Percentiles rank a stretch among this genome's conserved stretches.
Evolutionary conservation across 257 asterid genomes (phyloP).

Genomic region (Solanum tarijense): DNA sequence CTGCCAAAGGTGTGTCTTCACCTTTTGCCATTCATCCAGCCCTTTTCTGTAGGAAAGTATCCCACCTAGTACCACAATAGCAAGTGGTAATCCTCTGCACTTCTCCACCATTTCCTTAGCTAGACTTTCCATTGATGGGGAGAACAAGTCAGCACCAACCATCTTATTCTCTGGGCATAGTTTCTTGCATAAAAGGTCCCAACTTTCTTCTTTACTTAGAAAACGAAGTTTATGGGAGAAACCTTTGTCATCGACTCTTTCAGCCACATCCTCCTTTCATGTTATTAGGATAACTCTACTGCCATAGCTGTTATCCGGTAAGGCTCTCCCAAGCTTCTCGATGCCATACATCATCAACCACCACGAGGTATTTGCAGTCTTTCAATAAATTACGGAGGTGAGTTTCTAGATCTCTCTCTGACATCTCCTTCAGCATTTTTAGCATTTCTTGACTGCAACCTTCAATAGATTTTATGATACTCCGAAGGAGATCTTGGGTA

Average conservation of each 20-base stretch:
- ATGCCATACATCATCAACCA: too few species aligned
- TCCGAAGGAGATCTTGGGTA: too few species aligned
- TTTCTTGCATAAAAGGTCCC: constrained; percentile 2
- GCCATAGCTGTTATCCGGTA: too few species aligned
- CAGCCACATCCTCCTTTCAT: too few species aligned
- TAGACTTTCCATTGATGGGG: background rate
- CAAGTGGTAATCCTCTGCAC: constrained; percentile 5
- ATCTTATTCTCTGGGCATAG: background rate
- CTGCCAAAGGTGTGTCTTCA: background rate
- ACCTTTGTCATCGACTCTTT: background rate
- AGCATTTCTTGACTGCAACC: too few species aligned
- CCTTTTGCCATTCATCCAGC: background rate
- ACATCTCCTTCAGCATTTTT: too few species aligned
- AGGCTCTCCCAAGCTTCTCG: too few species aligned
- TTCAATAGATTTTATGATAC: too few species aligned
- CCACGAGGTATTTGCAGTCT: too few species aligned
- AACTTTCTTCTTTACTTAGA: background rate
- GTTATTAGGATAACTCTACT: too few species aligned
- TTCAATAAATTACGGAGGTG: too few species aligned
- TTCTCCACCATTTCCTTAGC: background rate
- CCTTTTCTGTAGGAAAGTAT: background rate
- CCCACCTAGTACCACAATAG: constrained; percentile 1
- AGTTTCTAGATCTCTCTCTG: too few species aligned
- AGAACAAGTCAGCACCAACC: background rate
- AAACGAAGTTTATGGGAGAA: background rate